phyloP scores from a whole-genome alignment of 495 filamentous ascomycete genomes.

The Hamigera avellanea region DNA sequence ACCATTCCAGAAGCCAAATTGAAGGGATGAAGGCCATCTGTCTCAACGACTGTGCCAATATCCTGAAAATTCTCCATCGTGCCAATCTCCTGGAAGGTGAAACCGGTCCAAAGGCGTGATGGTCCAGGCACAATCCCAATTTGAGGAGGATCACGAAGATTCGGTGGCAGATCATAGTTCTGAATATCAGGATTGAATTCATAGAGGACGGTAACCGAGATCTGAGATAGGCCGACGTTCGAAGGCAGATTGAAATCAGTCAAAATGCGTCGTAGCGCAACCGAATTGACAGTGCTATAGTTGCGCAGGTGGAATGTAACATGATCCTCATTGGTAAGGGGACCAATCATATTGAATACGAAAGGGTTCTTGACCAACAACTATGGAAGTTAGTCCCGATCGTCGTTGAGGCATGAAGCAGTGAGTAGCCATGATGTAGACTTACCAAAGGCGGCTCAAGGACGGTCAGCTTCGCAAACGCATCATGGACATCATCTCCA shows the following conservation, averaged over 20 bases:
- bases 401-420: background rate
- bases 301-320: slow-evolving; percentile 4
- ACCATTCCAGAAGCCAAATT: slow-evolving; percentile 1
- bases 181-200: slow-evolving; percentile 7
- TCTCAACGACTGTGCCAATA: slow-evolving; percentile 4
- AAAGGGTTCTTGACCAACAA: slow-evolving; percentile 2
- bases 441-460: slow-evolving; percentile 42
- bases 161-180: slow-evolving; percentile 3
- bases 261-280: slow-evolving; percentile 10
- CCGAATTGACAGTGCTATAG: slow-evolving; percentile 6
- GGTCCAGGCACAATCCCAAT: slow-evolving; percentile 3
- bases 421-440: no score
- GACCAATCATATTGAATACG: slow-evolving; percentile 4
- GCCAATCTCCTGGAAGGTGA: slow-evolving; percentile 13
- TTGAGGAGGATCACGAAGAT: slow-evolving; percentile 4
- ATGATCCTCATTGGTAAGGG: background rate
- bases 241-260: slow-evolving; percentile 5
- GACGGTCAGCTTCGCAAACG: slow-evolving; percentile 51
- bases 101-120: slow-evolving; percentile 15
- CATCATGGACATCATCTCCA: slow-evolving; percentile 51
- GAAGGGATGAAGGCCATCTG: background rate
- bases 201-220: slow-evolving; percentile 8
- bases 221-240: slow-evolving; percentile 5
- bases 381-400: slow-evolving; percentile 1
- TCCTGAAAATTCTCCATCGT: slow-evolving; percentile 6